Percentiles rank a stretch among this genome's conserved stretches.
Conservation (phyloP, 306 rosid genomes). For the Castanopsis chinensis region DNA sequence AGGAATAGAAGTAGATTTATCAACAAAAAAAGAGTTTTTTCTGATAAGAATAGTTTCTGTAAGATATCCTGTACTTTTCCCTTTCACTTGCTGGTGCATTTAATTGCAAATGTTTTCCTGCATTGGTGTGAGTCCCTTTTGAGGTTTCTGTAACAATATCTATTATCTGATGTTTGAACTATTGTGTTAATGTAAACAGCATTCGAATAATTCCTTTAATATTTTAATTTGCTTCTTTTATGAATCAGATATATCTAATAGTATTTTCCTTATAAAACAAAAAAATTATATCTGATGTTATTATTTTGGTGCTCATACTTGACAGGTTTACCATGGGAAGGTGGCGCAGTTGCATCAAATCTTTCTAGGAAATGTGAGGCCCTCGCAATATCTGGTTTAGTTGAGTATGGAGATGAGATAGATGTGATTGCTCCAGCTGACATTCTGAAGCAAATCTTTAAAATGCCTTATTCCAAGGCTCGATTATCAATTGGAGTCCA, state of each 20-base stretch:
- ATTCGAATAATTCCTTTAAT: background rate
- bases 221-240: conserved; percentile 2
- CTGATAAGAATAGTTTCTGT: background rate
- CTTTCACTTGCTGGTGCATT: background rate
- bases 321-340: conserved; percentile 82
- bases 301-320: conserved; percentile 13
- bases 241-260: conserved; percentile 16
- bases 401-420: conserved; percentile 89
- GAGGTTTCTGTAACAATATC: background rate
- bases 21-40: no score
- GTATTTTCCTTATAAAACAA: background rate
- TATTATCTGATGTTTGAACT: background rate
- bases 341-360: conserved; percentile 68
- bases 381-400: conserved; percentile 90
- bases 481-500: conserved; percentile 84
- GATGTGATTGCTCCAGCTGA: conserved; percentile 95
- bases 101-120: background rate
- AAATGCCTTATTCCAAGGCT: conserved; percentile 95
- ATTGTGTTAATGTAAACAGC: background rate
- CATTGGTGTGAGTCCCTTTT: background rate
- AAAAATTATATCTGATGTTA: background rate
- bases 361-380: conserved; percentile 83
- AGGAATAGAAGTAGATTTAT: background rate
- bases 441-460: conserved; percentile 92
- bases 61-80: background rate